phyloP scores from a whole-genome alignment of 148 eudicot genomes.

The Drosera capensis region DNA sequence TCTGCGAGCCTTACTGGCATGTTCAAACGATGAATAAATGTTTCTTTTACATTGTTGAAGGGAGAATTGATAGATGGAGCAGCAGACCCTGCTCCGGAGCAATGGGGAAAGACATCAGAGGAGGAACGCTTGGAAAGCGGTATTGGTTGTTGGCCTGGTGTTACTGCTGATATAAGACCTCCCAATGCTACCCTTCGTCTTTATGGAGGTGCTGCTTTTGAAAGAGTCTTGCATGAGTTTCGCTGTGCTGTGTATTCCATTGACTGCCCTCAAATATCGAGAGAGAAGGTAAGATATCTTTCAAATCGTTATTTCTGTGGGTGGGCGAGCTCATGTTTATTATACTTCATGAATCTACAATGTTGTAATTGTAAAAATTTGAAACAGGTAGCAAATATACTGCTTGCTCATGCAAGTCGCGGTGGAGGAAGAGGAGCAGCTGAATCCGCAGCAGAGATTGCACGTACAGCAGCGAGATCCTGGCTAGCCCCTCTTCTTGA shows the following conservation, averaged over 20 bases:
- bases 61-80: slow-evolving; percentile 88
- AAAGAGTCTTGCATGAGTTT: slow-evolving; percentile 92
- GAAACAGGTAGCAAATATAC: slow-evolving; percentile 79
- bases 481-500: slow-evolving; percentile 96
- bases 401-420: slow-evolving; percentile 94
- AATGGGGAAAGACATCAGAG: slow-evolving; percentile 93
- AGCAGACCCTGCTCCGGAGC: slow-evolving; percentile 92
- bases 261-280: slow-evolving; percentile 83
- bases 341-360: not conserved
- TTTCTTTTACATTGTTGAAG: no score
- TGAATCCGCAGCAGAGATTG: slow-evolving; percentile 99
- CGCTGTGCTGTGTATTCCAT: slow-evolving; percentile 92
- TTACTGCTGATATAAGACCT: slow-evolving; percentile 53
- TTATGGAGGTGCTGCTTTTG: slow-evolving; percentile 98
- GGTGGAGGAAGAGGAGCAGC: slow-evolving; percentile 76
- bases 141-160: slow-evolving; percentile 92
- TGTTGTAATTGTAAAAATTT: not conserved
- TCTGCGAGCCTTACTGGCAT: not conserved
- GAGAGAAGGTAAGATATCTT: slow-evolving; percentile 97
- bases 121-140: slow-evolving; percentile 85
- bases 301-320: slow-evolving; percentile 93
- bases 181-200: slow-evolving; percentile 79
- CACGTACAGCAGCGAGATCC: slow-evolving; percentile 87
- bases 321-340: slow-evolving; percentile 2
- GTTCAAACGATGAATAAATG: no score